Percentiles rank a stretch among this genome's conserved stretches.
Evolutionary conservation across 257 asterid genomes (phyloP).

Genomic region (Solanum pimpinellifolium): DNA sequence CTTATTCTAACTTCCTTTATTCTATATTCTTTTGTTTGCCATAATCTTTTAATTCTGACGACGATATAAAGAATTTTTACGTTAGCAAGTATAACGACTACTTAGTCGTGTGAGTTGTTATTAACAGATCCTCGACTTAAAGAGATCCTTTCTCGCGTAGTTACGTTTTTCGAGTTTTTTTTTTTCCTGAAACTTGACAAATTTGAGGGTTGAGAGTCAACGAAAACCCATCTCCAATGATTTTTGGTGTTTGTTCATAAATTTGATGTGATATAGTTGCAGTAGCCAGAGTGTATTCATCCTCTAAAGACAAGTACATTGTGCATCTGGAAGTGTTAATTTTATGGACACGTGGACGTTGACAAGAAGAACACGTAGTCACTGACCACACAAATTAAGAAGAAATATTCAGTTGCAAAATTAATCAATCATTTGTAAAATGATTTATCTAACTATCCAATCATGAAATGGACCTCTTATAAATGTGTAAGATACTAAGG

Average conservation of each 20-base stretch:
- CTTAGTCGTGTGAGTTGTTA: background rate
- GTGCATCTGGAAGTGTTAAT: background rate
- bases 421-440: background rate
- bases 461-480: background rate
- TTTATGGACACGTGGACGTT: background rate
- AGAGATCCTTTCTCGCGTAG: background rate
- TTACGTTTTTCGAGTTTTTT: background rate
- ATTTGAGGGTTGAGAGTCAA: slow-evolving; percentile 12
- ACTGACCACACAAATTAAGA: background rate
- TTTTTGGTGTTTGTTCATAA: background rate
- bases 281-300: slow-evolving; percentile 33
- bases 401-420: background rate
- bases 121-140: background rate
- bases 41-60: background rate
- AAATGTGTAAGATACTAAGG: too few species aligned
- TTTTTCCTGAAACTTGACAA: background rate
- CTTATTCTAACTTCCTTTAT: background rate
- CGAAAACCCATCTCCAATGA: background rate
- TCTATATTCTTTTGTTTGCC: background rate
- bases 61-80: background rate
- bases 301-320: slow-evolving; percentile 21
- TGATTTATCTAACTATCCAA: background rate
- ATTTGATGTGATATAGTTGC: slow-evolving; percentile 1
- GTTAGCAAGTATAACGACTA: too few species aligned
- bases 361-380: background rate